Base-by-base conservation (phyloP, 306 rosid species). In the Arachis stenosperma region DNA sequence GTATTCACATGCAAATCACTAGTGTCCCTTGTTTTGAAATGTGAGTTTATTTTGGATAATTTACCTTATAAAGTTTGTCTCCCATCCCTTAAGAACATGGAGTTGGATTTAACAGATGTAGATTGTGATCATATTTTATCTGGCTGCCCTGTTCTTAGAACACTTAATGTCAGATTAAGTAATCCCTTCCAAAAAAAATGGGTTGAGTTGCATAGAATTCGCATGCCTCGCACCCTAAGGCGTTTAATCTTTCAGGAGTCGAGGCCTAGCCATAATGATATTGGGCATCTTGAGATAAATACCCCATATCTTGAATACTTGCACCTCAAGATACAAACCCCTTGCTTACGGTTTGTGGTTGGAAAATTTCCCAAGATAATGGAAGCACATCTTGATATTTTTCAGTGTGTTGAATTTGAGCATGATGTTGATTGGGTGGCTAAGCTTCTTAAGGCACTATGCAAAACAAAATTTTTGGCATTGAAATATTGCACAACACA, bases 271-370 rank as follows among this genome's bases (percentile, higher is more conserved):
- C 37, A 4, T 33, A 33, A 33, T 33, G 37, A 33, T 33, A 33
- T 33, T 33, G 37, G 3, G 4, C 4, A 33, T 13, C 44, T 59
- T 11, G 44, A 30, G 17, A 59, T 59, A 12, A 9, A 33, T 14
- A 11, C 65, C 4, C 65, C 65, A 3, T 36, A 8, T 61, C 65
- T 60, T 60, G 47, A 61, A 12, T 61, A 36, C 65, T 22, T 61
- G 10, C 0, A 1, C 12, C 37, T 33, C 37, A 33, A 33, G 37
- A 33, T 33, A 33, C 12, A 33, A 33, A 33, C 3, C 3, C 5
- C 11, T 30, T 33, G 44, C 65, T 33, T n/a, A 5, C 42, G 0
- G 2, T 5, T 11, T 5, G 12, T 0, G 42, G 4, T 59, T 59
- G 10, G 5, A 15, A 59, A 36, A 9, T 33, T 59, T 6, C 42